Base-by-base conservation (phyloP, 192 early-diverging fungal species). In the Coemansia sp. region DNA sequence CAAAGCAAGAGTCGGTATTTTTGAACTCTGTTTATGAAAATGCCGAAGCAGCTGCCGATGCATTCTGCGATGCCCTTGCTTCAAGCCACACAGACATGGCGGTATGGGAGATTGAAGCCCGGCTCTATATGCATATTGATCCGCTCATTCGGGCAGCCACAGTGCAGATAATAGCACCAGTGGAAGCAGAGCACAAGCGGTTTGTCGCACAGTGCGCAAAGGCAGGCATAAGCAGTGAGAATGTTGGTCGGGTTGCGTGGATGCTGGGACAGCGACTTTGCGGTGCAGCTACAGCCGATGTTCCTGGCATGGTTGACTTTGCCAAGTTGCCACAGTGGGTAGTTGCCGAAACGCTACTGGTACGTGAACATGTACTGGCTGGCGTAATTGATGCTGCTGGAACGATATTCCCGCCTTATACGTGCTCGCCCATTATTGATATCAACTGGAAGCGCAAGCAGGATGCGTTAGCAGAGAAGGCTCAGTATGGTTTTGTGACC, bases 31-130 rank as follows among this genome's bases (percentile, higher is more conserved):
- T 26, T 1, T 26, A 26, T 26, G 44, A 31, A 20, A 14, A 10
- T 12, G 44, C 35, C 8, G 43, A 47, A 31, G 9, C 23, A 6
- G 61, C 56, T n/a, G 68, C 68, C 0, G n/a, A 16, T 13, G 40
- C 15, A 30, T 63, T 63, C 31, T 21, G n/a, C 7, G 39, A 49
- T 26, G n/a, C 16, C 19, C 7, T 26, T 20, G 11, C 21, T 14
- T n/a, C 23, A 1, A 26, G 23, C 23, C 23, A 26, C 4, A 26
- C 23, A 4, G 23, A 26, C 23, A 26, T 26, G 23, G 31, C 6
- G 33, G 8, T 11, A 37, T 70, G 68, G 68, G 68, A 70, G 51
- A 36, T 70, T 6, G 68, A 70, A 16, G 61, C 68, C 3, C 61
- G 46, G 15, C 46, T 46, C 28, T 61, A 59, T 16, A 33, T 9